These are phyloP conservation scores for Hypoxylon rickii DNA, from an alignment of 495 filamentous ascomycete species.

Conservation along the genomic window DNA sequence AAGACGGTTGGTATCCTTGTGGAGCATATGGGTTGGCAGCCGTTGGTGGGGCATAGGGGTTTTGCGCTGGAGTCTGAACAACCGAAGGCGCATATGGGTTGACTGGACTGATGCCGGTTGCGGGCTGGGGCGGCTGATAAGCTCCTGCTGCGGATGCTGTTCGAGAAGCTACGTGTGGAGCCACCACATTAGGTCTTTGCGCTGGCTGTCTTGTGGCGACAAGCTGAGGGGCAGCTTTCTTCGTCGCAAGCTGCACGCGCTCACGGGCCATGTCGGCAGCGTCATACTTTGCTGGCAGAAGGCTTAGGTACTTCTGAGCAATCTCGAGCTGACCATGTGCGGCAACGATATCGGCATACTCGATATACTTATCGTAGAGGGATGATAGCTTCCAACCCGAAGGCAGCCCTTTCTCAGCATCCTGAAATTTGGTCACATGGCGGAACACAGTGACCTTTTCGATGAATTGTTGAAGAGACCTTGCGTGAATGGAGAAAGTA, in stretches of 20 bases:
- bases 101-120: conserved; percentile 37
- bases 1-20: conserved; percentile 40
- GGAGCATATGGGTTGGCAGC: conserved; percentile 42
- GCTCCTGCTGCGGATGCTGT: conserved; percentile 24
- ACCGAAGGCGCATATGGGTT: conserved; percentile 37
- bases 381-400: conserved; percentile 86
- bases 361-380: conserved; percentile 92
- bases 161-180: conserved; percentile 22
- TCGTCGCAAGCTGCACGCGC: conserved; percentile 83
- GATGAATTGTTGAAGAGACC: conserved; percentile 86
- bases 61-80: conserved; percentile 49
- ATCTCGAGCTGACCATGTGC: conserved; percentile 83
- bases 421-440: conserved; percentile 87
- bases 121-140: conserved; percentile 48
- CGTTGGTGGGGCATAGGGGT: conserved; percentile 65
- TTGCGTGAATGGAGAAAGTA: conserved; percentile 89
- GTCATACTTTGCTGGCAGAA: conserved; percentile 83
- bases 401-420: conserved; percentile 68
- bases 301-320: conserved; percentile 88
- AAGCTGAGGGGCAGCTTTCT: conserved; percentile 58
- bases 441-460: conserved; percentile 99
- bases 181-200: conserved; percentile 13
- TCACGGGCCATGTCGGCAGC: conserved; percentile 87
- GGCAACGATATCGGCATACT: conserved; percentile 95
- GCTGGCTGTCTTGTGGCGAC: conserved; percentile 36